These are phyloP conservation scores for Porphyrellus cyaneotinctus DNA, from an alignment of 768 basidiomycete genomes.

Conservation along the genomic window DNA sequence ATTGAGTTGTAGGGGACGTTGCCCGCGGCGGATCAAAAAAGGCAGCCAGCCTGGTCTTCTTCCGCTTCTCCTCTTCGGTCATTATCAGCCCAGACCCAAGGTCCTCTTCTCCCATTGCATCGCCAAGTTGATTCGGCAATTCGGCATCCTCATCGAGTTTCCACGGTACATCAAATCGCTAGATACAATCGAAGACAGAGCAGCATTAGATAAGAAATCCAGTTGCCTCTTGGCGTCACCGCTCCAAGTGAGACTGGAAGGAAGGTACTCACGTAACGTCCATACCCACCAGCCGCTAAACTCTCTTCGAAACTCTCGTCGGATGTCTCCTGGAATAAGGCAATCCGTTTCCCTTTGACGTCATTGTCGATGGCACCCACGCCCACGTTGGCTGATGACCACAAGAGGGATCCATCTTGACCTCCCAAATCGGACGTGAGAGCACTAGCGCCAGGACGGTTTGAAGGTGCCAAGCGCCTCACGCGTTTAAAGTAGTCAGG, in stretches of 20 bases:
- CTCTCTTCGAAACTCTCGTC: conserved; percentile 85
- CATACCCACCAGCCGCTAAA: conserved; percentile 78
- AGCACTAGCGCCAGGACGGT: conserved; percentile 29
- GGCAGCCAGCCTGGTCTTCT: conserved; percentile 64
- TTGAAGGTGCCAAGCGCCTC: conserved; percentile 41
- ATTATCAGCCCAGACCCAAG: conserved; percentile 5
- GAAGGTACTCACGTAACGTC: conserved; percentile 54
- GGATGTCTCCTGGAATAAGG: conserved; percentile 76
- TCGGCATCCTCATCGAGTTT: conserved; percentile 17
- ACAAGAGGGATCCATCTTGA: conserved; percentile 15
- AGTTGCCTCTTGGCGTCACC: background rate
- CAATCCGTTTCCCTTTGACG: conserved; percentile 65
- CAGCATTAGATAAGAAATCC: conserved; percentile 13
- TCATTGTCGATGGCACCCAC: conserved; percentile 72
- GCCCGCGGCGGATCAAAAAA: conserved; percentile 47
- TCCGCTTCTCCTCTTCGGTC: conserved; percentile 61
- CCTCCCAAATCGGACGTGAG: conserved; percentile 7
- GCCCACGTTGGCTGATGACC: conserved; percentile 41
- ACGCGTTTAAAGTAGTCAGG: conserved; percentile 69
- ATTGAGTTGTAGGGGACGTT: conserved; percentile 33
- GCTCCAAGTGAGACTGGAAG: background rate
- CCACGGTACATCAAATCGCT: conserved; percentile 27
- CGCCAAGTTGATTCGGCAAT: conserved; percentile 9
- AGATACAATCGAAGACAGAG: conserved; percentile 1
- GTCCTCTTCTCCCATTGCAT: conserved; percentile 12